phyloP scores from a whole-genome alignment of 345 rosid species.

The Rhizophora mangle region DNA sequence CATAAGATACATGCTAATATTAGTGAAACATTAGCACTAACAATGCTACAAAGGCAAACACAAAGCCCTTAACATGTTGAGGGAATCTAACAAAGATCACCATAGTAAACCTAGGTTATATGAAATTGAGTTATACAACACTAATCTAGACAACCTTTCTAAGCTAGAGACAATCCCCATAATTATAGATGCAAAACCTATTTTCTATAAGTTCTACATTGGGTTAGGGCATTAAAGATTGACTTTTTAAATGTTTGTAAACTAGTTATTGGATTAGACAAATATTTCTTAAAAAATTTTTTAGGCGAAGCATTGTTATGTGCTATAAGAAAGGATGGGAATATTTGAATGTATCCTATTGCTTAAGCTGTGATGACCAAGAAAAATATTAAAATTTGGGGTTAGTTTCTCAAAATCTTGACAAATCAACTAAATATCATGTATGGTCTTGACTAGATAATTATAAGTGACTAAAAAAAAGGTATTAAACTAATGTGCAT shows the following conservation, averaged over 20 bases:
- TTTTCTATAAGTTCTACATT: background rate
- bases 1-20: background rate
- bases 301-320: background rate
- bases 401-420: background rate
- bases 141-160: no score
- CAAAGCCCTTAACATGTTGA: no score
- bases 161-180: no score
- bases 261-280: background rate
- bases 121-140: no score
- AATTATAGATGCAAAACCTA: no score
- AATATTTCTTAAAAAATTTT: background rate
- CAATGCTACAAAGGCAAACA: fast-evolving
- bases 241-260: background rate
- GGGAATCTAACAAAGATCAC: no score
- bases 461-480: background rate
- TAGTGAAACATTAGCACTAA: background rate
- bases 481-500: no score
- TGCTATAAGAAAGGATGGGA: background rate
- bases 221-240: background rate
- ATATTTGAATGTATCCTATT: background rate
- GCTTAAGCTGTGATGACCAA: background rate
- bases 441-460: background rate
- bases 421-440: background rate
- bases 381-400: background rate
- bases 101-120: no score